Evolutionary conservation across 2,329 filamentous ascomycete species (phyloP).

Genomic region (Calycina herbarum): DNA sequence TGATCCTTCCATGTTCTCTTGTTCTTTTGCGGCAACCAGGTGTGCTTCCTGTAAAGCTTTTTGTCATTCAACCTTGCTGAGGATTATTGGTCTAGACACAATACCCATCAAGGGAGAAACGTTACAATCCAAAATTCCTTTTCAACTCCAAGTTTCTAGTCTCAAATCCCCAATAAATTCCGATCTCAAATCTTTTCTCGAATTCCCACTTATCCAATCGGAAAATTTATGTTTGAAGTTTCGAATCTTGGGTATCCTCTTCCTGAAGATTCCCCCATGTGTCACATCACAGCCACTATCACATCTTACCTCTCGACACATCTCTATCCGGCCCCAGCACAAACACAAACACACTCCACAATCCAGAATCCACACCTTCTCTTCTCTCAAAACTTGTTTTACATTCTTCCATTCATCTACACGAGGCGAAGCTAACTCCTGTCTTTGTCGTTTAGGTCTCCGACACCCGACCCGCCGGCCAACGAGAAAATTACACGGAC

Average conservation of each 20-base stretch:
- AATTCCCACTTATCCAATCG: not conserved
- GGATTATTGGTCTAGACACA: not conserved
- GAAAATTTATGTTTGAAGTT: not conserved
- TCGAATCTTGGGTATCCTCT: not conserved
- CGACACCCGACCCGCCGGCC: conserved; percentile 74
- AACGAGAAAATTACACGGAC: conserved; percentile 79
- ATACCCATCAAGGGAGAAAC: not conserved
- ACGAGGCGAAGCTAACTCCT: conserved; percentile 18
- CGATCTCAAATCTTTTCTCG: not conserved
- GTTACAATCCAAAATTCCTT: not conserved
- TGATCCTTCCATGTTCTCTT: not conserved
- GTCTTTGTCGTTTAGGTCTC: conserved; percentile 57
- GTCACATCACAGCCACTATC: not conserved
- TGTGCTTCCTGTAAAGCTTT: not conserved
- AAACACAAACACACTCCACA: not conserved
- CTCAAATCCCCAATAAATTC: not conserved
- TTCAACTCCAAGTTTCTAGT: not conserved
- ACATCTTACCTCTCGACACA: not conserved
- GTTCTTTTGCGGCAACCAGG: not conserved
- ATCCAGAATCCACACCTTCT: not conserved
- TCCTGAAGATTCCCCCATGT: not conserved
- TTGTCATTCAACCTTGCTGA: not conserved
- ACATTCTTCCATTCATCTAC: not conserved
- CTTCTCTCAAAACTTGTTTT: not conserved
- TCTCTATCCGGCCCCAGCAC: not conserved